Evolutionary conservation across 768 basidiomycete genomes (phyloP), one percentile per base, ranked within the genome.

Genomic region (Suillus discolor): DNA sequence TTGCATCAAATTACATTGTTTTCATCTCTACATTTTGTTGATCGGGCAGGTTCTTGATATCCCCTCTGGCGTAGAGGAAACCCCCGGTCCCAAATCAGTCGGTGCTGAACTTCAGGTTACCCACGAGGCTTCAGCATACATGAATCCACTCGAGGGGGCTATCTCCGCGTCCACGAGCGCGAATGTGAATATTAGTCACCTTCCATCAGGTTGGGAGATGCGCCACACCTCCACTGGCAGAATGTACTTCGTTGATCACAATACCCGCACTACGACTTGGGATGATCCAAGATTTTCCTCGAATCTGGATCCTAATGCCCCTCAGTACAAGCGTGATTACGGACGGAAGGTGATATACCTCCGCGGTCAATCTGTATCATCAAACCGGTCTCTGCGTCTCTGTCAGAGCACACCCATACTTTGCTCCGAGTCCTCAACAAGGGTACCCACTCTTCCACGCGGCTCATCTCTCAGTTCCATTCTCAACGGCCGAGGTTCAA

Each of bases 181-280:
- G 69, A 85, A 81, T 64, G 77, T 88, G 67, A 82, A 90, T 69
- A 85, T 94, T n/a, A 94, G 95, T 0, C 88, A 92, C 9, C 82
- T 97, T 44, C 95, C 95, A 7, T 91, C 89, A 55, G 95, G 94
- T 66, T 97, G 94, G 94, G 95, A 97, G 79, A 96, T 96, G 95
- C 85, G 95, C 23, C 78, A 96, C 62, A 96, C 95, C 1, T 89
- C 89, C 1, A 94, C 91, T 0, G 85, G 85, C 9, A 84, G 94
- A 42, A 89, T 96, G 20, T 97, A 97, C 78, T 97, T 95, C 70
- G 94, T 96, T 15, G 95, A 96, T 74, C 95, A 97, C 78, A 96
- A 91, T 68, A 91, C 90, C 45, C 85, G 91, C 62, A 94, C 94
- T 20, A 96, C 95, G 18, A 87, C 92, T 6, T 96, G 94, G 95